phyloP scores from a whole-genome alignment of 768 basidiomycete genomes.

The Paxillus rubicundulus region DNA sequence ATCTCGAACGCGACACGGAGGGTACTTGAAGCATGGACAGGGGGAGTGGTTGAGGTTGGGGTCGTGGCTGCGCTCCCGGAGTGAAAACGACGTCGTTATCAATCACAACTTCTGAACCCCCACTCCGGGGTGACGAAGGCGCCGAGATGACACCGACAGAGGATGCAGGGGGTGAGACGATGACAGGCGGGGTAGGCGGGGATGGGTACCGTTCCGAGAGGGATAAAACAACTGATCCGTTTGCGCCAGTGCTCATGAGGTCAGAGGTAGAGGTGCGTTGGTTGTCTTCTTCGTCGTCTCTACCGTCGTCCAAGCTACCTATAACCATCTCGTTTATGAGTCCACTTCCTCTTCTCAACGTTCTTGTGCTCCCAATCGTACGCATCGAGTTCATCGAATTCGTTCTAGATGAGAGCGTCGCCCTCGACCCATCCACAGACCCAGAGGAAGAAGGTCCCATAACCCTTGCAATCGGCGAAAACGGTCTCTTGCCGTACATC shows the following conservation, averaged over 20 bases:
- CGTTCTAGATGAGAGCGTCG: slow-evolving; percentile 7
- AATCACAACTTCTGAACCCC: slow-evolving; percentile 14
- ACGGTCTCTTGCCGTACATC: slow-evolving; percentile 27
- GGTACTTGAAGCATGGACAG: slow-evolving; percentile 17
- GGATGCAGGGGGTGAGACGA: slow-evolving; percentile 25
- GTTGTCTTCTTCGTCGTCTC: neutral
- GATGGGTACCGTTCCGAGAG: slow-evolving; percentile 32
- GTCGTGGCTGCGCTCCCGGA: neutral
- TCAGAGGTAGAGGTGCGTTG: neutral
- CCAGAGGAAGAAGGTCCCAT: slow-evolving; percentile 17
- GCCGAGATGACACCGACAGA: slow-evolving; percentile 22
- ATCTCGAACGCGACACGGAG: neutral
- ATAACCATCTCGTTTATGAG: slow-evolving; percentile 15
- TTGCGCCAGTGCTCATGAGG: neutral
- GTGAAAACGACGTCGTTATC: neutral
- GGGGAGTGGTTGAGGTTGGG: neutral
- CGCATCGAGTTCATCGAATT: slow-evolving; percentile 12
- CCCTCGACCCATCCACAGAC: slow-evolving; percentile 4
- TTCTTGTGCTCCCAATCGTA: slow-evolving; percentile 5
- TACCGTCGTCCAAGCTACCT: neutral
- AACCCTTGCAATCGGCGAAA: slow-evolving; percentile 25
- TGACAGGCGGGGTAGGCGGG: slow-evolving; percentile 26
- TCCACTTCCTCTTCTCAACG: slow-evolving; percentile 14
- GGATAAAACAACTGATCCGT: slow-evolving; percentile 19
- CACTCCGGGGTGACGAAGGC: slow-evolving; percentile 21